phyloP scores from a whole-genome alignment of 73 alveolate species.

The Durusdinium trenchii region DNA sequence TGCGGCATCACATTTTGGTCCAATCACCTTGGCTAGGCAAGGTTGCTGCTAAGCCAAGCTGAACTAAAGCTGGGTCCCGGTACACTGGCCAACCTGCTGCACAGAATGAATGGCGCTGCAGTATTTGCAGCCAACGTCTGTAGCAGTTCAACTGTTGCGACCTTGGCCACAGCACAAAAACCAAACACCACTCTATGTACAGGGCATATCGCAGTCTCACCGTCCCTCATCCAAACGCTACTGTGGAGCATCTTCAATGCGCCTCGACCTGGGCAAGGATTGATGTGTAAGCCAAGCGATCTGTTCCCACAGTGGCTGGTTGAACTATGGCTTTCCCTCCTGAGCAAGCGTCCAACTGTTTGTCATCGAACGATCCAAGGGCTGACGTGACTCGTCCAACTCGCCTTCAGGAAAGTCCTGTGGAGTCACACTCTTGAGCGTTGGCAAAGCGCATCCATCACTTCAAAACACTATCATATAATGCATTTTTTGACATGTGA shows the following conservation, averaged over 20 bases:
- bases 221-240: not conserved
- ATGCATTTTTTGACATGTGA: too few relatives aligned
- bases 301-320: too few relatives aligned
- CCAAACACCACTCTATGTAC: not conserved
- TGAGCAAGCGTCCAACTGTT: constrained; percentile 94
- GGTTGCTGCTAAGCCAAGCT: not conserved
- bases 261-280: constrained; percentile 26
- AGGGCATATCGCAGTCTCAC: not conserved
- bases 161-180: constrained; percentile 2
- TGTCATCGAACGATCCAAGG: constrained; percentile 57
- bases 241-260: constrained; percentile 5
- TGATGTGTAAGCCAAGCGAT: not conserved
- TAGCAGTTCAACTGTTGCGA: constrained; percentile 91
- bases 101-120: constrained; percentile 98
- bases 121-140: constrained; percentile 97
- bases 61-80: not conserved
- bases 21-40: not conserved
- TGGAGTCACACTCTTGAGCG: not conserved
- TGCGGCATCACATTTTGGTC: constrained; percentile 96
- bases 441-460: too few relatives aligned
- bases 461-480: too few relatives aligned
- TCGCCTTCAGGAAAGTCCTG: constrained; percentile 85
- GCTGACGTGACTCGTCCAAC: constrained; percentile 69
- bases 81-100: constrained; percentile 97
- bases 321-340: too few relatives aligned